These are phyloP conservation scores for Pseudoscleropodium purum DNA, from an alignment of 225 moss, liverwort and hornwort species.

Conservation along the genomic window DNA sequence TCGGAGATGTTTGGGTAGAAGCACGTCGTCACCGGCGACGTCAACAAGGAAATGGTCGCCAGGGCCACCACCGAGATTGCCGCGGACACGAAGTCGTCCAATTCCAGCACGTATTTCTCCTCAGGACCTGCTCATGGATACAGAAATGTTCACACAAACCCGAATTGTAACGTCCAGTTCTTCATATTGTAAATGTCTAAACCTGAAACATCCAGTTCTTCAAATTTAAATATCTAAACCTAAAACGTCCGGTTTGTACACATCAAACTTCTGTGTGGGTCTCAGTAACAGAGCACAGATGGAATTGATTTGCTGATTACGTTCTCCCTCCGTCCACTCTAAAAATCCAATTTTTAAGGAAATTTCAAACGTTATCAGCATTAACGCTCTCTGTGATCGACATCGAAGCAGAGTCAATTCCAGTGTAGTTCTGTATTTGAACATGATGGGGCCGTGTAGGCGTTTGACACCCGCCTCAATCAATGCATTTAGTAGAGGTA, in stretches of 20 bases:
- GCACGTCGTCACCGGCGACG: conserved; percentile 34
- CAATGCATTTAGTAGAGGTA: too few relatives aligned
- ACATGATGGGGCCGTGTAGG: neutral
- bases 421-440: neutral
- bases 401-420: neutral
- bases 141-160: neutral
- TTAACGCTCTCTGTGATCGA: neutral
- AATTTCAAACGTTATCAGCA: too few relatives aligned
- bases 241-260: neutral
- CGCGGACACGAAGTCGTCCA: conserved; percentile 36
- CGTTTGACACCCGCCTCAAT: neutral
- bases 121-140: neutral
- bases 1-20: conserved; percentile 20
- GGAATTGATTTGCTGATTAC: neutral
- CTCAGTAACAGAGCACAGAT: neutral
- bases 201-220: neutral
- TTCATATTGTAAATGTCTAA: neutral
- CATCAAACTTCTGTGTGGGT: neutral
- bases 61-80: conserved; percentile 28
- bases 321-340: neutral
- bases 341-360: neutral
- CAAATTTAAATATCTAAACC: neutral
- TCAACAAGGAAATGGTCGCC: conserved; percentile 31
- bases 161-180: neutral
- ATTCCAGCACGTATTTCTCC: conserved; percentile 1